Base-by-base conservation (phyloP, 2,329 filamentous ascomycete species). In the Colletotrichum kahawae region DNA sequence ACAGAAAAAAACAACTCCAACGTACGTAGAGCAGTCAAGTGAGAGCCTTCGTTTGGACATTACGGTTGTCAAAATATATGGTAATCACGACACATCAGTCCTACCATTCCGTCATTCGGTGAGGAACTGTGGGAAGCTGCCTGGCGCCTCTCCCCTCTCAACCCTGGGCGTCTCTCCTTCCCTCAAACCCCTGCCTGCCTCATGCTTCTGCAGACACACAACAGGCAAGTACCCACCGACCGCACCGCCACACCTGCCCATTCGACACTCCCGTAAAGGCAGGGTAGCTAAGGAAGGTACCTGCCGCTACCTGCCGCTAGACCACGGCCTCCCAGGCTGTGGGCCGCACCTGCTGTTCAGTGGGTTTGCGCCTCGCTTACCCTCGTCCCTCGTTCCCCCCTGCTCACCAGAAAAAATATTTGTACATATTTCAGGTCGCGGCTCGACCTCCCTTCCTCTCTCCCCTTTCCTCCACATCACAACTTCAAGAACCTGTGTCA, bases 401-500 rank as follows among this genome's bases (percentile, higher is more conserved):
- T 77, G 71, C 71, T 75, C 65, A 68, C 73, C 63, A 59, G 71
- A 63, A 71, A 77, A 86, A 86, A 82, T 85, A 85, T 85, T 86
- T 86, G 81, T 77, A 77, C 38, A 48, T 48, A 48, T 70, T 77
- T 77, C 68, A 76, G 64, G 73, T 70, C 75, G 77, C 76, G 65
- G 70, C 68, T 78, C 75, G 78, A 77, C 77, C 78, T 78, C 79
- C 80, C 79, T 78, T 81, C 79, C 81, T 80, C 79, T 75, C 73
- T 77, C 76, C 77, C 56, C 80, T 81, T 81, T 78, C 80, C 81
- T 81, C 80, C 81, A 78, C 83, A 86, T 85, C 84, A 87, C 85
- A 87, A 82, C 81, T 81, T 81, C 83, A 85, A 83, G 85, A 82
- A 80, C 80, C 82, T 85, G 85, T 86, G 84, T 86, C 83, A 85